Evolutionary conservation across 2,329 filamentous ascomycete genomes (phyloP), one percentile per base, ranked within the genome.

Genomic region (Aspergillus spinulosporus): DNA sequence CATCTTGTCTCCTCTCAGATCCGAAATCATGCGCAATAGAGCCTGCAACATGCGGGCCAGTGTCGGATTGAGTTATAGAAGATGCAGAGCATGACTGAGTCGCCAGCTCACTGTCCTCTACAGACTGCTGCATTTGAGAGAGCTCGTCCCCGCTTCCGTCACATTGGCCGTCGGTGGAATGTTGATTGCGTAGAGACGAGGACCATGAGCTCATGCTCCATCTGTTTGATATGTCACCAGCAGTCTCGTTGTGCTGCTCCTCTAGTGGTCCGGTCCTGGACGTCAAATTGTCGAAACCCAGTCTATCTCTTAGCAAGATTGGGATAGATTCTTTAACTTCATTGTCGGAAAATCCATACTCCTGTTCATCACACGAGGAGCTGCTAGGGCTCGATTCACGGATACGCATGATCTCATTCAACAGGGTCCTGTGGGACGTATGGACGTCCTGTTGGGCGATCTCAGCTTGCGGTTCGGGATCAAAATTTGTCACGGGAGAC

Each of bases 381-480:
- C 71, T 69, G 57, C 70, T 72, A 7, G 78, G 73, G 49, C 75
- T 79, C 4, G 73, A 74, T 54, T 77, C 74, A 15, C 79, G 76
- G 61, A 81, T 75, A 45, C 74, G 72, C 74, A 78, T 78, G 29
- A 81, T 79, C 42, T 80, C 78, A 51, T 68, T 76, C 21, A 80
- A 64, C 5, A 82, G 64, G n/a, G 76, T 76, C 36, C 72, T 69
- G 50, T 77, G 72, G 26, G 71, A 69, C 6, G 62, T 44, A 53
- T 68, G 66, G 15, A 67, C 47, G 12, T 70, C 66, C 31, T 68
- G 64, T 54, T 64, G 68, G 55, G 64, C 80, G 74, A 73, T 62
- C n/a, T 85, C 82, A 1, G 81, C 83, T 67, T 91, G 88, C 21
- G 85, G 80, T 63, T 91, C 88, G n/a, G 79, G 81, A 62, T 92